These are phyloP conservation scores for Hondaea fermentalgiana DNA, from an alignment of 108 stramenopile genomes.

Conservation along the genomic window DNA sequence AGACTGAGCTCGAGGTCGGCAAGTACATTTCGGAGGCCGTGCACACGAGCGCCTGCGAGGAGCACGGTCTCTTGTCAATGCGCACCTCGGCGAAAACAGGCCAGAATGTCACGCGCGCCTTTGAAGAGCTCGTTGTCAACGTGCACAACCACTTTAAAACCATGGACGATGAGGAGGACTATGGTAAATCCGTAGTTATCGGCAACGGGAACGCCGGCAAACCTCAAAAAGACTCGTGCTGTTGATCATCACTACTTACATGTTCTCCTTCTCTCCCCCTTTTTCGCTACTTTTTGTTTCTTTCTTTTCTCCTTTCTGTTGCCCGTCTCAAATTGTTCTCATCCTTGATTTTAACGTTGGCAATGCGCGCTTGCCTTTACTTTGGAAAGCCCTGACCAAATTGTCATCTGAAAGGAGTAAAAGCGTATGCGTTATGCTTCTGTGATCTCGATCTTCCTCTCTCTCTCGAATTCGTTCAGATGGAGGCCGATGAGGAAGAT, in stretches of 20 bases:
- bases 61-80: conserved; percentile 11
- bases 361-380: too few relatives aligned
- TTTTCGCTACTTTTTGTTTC: too few relatives aligned
- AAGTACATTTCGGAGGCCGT: conserved; percentile 12
- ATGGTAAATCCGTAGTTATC: conserved; percentile 3
- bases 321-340: too few relatives aligned
- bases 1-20: neutral
- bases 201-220: conserved; percentile 17
- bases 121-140: conserved; percentile 8
- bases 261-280: too few relatives aligned
- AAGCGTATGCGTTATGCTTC: too few relatives aligned
- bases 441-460: too few relatives aligned
- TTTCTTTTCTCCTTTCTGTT: too few relatives aligned
- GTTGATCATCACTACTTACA: neutral
- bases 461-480: too few relatives aligned
- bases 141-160: conserved; percentile 18
- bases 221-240: neutral
- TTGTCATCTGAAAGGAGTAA: too few relatives aligned
- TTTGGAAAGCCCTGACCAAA: too few relatives aligned
- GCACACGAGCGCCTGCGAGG: neutral
- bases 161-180: conserved; percentile 18
- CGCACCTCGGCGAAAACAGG: conserved; percentile 9
- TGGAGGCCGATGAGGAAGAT: too few relatives aligned
- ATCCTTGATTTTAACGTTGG: too few relatives aligned
- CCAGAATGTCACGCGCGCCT: neutral